Evolutionary conservation across 1,284 basidiomycete species (phyloP), one percentile per base, ranked within the genome.

Genomic region (Agroathelia rolfsii): DNA sequence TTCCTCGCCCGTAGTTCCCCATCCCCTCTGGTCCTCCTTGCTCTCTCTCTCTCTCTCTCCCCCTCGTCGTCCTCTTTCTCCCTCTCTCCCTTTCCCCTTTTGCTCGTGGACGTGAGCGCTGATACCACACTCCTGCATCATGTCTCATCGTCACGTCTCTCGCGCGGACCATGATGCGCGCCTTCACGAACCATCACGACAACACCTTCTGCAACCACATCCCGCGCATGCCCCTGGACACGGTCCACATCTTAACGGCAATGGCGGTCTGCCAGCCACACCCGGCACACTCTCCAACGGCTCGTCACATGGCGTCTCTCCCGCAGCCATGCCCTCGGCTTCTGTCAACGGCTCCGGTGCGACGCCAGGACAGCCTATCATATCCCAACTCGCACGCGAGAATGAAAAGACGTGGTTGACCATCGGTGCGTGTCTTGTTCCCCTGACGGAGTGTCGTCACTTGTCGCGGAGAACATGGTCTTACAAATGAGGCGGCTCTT

Each of bases 381-480:
- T 82, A 37, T 72, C 78, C 58, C 84, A 85, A 47, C 69, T 93
- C 31, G 76, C 78, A 15, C 66, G 68, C 23, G 86, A 88, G 34
- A 90, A 93, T 53, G 89, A 93, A 53, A 81, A 87, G 55, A 93
- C 88, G 24, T 93, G 88, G 88, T 71, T 92, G 42, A 63, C 90
- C 46, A 90, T 93, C 55, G 88, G 88, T 87, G 15, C 34, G 72
- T 50, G 34, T 18, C 26, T 24, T 28, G 48, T 25, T 34, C 18
- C 12, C 17, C 29, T 20, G 32, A 22, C 20, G n/a, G n/a, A n/a
- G n/a, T n/a, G n/a, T 26, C 6, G 18, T 19, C 30, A 30, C 35
- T 14, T 30, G 20, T 25, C 22, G 15, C 17, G 22, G 24, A 16
- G 6, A 5, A 30, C 7, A 12, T 7, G 19, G 21, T 22, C 19